Percentiles rank a stretch among this genome's conserved stretches.
Conservation (phyloP, 139 green algal species). For the Pedinophyceae sp. region DNA sequence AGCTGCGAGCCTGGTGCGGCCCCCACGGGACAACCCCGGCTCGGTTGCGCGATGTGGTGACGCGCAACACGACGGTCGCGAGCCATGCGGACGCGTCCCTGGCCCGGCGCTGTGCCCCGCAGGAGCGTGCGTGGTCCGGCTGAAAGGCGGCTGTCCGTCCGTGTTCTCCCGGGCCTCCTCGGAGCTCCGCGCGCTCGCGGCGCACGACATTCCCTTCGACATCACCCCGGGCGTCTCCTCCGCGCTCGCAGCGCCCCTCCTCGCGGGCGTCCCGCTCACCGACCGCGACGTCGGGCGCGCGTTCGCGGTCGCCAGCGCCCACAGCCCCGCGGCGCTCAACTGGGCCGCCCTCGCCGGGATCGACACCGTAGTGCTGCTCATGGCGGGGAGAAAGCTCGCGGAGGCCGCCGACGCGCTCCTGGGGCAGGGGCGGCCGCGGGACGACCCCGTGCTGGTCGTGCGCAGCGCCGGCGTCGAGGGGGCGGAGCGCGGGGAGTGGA, state of each 20-base stretch:
- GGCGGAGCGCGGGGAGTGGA: too few species aligned
- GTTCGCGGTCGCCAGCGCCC: constrained; percentile 38
- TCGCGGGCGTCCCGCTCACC: constrained; percentile 53
- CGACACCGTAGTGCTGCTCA: constrained; percentile 54
- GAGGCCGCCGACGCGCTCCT: background rate
- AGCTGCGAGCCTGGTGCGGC: constrained; percentile 16
- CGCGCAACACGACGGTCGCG: background rate
- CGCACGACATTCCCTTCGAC: constrained; percentile 22
- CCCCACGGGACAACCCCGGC: background rate
- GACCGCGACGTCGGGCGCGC: constrained; percentile 21
- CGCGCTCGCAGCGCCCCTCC: constrained; percentile 38
- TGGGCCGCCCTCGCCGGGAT: constrained; percentile 25
- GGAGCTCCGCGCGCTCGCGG: constrained; percentile 36
- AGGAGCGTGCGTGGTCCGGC: constrained; percentile 39
- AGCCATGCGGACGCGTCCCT: background rate
- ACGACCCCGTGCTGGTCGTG: too few species aligned
- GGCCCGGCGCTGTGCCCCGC: background rate
- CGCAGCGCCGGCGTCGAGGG: too few species aligned
- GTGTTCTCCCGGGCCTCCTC: constrained; percentile 39
- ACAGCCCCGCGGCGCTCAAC: constrained; percentile 27
- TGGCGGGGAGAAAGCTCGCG: constrained; percentile 26
- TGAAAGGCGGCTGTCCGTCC: constrained; percentile 59
- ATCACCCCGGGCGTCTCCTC: constrained; percentile 60
- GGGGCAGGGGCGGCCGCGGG: background rate
- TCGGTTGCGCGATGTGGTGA: background rate